Percentiles rank a stretch among this genome's conserved stretches.
Evolutionary conservation across 768 basidiomycete genomes (phyloP).

Genomic region (Pleurotus sapidus): DNA sequence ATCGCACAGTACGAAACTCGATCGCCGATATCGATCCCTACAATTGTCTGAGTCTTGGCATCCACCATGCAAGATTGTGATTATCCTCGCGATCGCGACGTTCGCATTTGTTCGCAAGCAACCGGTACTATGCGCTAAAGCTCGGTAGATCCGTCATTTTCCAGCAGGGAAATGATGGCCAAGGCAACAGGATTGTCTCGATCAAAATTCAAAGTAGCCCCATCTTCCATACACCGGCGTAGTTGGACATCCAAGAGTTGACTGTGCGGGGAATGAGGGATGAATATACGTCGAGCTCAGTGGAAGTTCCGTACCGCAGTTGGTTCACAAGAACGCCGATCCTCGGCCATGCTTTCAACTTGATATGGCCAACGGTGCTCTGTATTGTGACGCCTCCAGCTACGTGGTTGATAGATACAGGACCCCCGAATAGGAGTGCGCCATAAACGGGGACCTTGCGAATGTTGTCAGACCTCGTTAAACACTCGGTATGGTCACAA

Average conservation of each 20-base stretch:
- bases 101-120: no score
- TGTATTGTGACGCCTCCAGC: constrained; percentile 72
- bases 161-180: constrained; percentile 29
- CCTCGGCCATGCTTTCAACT: constrained; percentile 80
- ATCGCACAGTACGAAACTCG: no score
- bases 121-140: not conserved
- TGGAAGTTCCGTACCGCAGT: constrained; percentile 50
- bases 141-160: not conserved
- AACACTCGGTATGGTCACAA: not conserved
- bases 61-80: no score
- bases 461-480: not conserved
- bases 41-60: no score
- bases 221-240: constrained; percentile 58
- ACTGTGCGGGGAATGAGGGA: constrained; percentile 22
- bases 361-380: constrained; percentile 49
- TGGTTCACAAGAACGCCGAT: constrained; percentile 91
- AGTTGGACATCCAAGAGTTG: constrained; percentile 61
- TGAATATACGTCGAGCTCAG: no score
- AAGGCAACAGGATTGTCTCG: constrained; percentile 51
- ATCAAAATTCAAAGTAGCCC: constrained; percentile 41
- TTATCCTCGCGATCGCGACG: no score
- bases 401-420: constrained; percentile 75
- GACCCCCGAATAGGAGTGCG: constrained; percentile 80
- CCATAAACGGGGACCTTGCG: constrained; percentile 83
- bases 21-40: no score